These are phyloP conservation scores for Creolimax fragrantissima DNA, from an alignment of 78 protist genomes.

Conservation along the genomic window DNA sequence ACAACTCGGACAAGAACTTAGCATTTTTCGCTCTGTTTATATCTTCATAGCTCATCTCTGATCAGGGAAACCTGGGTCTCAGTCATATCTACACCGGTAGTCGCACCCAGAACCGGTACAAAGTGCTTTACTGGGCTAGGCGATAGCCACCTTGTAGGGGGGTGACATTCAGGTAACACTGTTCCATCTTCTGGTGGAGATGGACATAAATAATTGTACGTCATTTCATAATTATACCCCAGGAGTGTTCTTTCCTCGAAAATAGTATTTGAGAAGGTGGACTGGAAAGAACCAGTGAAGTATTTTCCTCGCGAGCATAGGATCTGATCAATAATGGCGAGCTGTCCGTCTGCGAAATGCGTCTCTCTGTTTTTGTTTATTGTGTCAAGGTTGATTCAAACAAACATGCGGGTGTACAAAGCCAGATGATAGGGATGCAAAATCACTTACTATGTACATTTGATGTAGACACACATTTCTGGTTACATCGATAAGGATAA, in stretches of 20 bases:
- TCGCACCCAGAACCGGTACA: not conserved
- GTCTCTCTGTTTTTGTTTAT: not conserved
- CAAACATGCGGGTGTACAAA: no score
- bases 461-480: no score
- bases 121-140: not conserved
- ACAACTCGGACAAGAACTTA: no score
- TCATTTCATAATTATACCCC: not conserved
- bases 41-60: no score
- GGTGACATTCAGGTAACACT: not conserved
- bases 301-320: not conserved
- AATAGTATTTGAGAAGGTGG: not conserved
- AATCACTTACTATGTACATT: no score
- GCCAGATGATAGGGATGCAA: no score
- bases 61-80: no score
- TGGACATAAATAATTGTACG: not conserved
- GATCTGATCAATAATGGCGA: not conserved
- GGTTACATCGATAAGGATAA: no score
- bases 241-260: not conserved
- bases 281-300: not conserved
- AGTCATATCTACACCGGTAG: not conserved
- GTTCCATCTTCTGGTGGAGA: not conserved
- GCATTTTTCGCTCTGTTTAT: no score
- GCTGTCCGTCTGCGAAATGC: conserved; percentile 1
- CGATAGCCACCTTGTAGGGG: not conserved
- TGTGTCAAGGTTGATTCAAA: no score